Evolutionary conservation across 805 yeast species (phyloP), one percentile per base, ranked within the genome.

Genomic region (Ogataea degrootiae): DNA sequence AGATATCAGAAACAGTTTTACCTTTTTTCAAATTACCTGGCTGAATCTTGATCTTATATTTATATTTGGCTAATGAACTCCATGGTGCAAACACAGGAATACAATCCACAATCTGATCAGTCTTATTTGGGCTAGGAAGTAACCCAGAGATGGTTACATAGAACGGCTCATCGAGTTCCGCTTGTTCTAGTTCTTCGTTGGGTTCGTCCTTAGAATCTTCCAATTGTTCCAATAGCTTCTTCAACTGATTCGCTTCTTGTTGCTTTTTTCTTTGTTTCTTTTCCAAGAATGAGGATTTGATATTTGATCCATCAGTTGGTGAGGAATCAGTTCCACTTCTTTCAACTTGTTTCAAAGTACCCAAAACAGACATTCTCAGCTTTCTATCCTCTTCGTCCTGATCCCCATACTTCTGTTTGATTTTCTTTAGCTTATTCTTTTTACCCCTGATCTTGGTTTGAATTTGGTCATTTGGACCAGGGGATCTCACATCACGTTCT

Each of bases 1-100:
- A 58, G 1, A 83, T 74, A 50, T 90, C 97, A 47, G 75, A 74
- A 34, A 88, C 71, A 1, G 94, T 83, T 61, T 94, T 94, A 2
- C 97, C 96, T 62, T 92, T 91, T 63, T 94, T 94, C 26, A 83
- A 82, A 29, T 76, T 72, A 3, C 87, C 87, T 0, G 96, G 91
- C 55, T 82, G 87, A 31, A 92, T 67, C 63, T 92, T 92, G 34
- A 87, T 83, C 62, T 89, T 89, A 67, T 87, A 90, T 59, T 86
- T 83, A 64, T 75, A 79, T 61, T 85, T 85, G 49, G 71, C 75
- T 53, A 94, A 64, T 0, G 97, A 76, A 12, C 78, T 67, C 96
- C 97, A 94, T 2, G 99, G 99, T 0, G 94, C 97, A 73, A 90
- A 92, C 17, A 88, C 82, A 0, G 97, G 95, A 12, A 92, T 76